phyloP scores from a whole-genome alignment of 768 basidiomycete genomes.

The Lentinula sp. region DNA sequence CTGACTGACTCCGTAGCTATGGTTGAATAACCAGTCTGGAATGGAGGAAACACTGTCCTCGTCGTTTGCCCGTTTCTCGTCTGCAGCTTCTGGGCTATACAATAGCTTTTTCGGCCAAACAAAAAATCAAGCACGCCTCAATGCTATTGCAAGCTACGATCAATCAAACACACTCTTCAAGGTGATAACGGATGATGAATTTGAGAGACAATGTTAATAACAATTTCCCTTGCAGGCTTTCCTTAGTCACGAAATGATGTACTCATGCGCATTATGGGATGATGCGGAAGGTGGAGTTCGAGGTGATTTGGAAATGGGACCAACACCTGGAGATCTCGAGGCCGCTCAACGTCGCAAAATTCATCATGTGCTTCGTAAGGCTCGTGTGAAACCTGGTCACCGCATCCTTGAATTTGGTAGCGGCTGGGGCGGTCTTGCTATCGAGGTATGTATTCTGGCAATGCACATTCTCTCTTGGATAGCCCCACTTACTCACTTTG shows the following conservation, averaged over 20 bases:
- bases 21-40: constrained; percentile 60
- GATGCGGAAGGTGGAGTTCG: constrained; percentile 77
- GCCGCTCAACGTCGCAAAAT: constrained; percentile 82
- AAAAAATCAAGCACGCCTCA: constrained; percentile 65
- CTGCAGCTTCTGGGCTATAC: constrained; percentile 54
- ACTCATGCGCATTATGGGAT: constrained; percentile 82
- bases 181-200: constrained; percentile 23
- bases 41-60: constrained; percentile 56
- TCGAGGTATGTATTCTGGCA: constrained; percentile 59
- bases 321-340: constrained; percentile 62
- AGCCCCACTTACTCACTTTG: not conserved
- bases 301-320: constrained; percentile 57
- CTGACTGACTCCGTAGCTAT: constrained; percentile 33
- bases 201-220: not conserved
- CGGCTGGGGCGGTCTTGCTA: constrained; percentile 92
- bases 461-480: not conserved
- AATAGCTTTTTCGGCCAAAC: constrained; percentile 75
- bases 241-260: constrained; percentile 90
- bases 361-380: constrained; percentile 70
- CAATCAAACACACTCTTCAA: constrained; percentile 89
- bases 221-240: constrained; percentile 44
- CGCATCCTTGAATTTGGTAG: constrained; percentile 86
- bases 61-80: constrained; percentile 47
- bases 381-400: constrained; percentile 72
- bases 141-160: constrained; percentile 85